Percentiles rank a stretch among this genome's conserved stretches.
These are phyloP conservation scores for Eutrema yunnanense DNA, from an alignment of 345 rosid genomes.

Conservation along the genomic window DNA sequence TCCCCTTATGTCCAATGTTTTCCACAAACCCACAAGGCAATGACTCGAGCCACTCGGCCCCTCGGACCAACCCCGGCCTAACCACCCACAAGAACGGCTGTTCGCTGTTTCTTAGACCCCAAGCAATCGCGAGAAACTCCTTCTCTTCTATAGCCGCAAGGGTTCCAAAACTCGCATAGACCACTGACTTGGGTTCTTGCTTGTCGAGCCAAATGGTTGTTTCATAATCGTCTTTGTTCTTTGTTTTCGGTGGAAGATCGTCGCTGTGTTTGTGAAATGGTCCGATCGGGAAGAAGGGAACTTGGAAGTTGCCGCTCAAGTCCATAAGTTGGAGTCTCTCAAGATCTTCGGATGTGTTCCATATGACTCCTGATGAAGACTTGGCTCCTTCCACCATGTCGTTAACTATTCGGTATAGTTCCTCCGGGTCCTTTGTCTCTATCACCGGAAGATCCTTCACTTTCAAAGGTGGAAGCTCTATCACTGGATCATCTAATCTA, in stretches of 20 bases:
- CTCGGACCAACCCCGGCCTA: slow-evolving; percentile 35
- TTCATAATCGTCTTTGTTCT: slow-evolving; percentile 17
- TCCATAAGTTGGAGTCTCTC: slow-evolving; percentile 30
- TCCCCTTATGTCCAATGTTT: slow-evolving; percentile 34
- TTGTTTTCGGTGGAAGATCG: slow-evolving; percentile 18
- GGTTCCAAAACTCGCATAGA: slow-evolving; percentile 66
- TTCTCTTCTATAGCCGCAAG: slow-evolving; percentile 31
- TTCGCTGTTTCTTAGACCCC: slow-evolving; percentile 43
- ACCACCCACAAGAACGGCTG: slow-evolving; percentile 67
- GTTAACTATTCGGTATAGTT: background rate
- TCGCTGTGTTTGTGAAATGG: slow-evolving; percentile 42
- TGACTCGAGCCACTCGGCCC: slow-evolving; percentile 31
- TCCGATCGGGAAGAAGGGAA: slow-evolving; percentile 41
- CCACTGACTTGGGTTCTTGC: slow-evolving; percentile 38
- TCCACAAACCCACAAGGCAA: slow-evolving; percentile 44
- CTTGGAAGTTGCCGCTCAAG: slow-evolving; percentile 14
- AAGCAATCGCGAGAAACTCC: slow-evolving; percentile 47
- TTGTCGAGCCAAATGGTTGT: slow-evolving; percentile 52
- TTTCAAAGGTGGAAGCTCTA: slow-evolving; percentile 38
- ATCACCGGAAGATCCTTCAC: slow-evolving; percentile 42
- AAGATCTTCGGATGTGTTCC: slow-evolving; percentile 50
- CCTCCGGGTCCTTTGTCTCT: slow-evolving; percentile 11
- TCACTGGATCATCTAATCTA: slow-evolving; percentile 30
- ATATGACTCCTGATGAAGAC: slow-evolving; percentile 43
- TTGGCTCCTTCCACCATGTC: slow-evolving; percentile 27